These are phyloP conservation scores for Phytophthora fragariae DNA, from an alignment of 352 stramenopile genomes.

Conservation along the genomic window DNA sequence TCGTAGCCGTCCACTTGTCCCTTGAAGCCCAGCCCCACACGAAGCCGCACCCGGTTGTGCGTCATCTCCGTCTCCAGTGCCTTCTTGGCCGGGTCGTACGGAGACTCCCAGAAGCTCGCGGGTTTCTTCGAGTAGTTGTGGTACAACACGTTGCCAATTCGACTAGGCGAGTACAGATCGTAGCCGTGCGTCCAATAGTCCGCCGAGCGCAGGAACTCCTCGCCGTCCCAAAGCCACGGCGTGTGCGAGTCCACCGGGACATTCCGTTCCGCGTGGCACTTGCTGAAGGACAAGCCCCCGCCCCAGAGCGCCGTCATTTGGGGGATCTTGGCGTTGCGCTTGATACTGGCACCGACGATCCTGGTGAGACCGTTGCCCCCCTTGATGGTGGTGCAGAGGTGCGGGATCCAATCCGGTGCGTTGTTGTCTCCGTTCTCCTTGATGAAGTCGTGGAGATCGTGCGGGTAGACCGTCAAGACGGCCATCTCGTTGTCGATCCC, in stretches of 20 bases:
- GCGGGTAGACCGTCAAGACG: conserved; percentile 74
- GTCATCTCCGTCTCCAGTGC: conserved; percentile 53
- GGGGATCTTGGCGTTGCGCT: conserved; percentile 64
- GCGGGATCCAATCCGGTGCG: conserved; percentile 61
- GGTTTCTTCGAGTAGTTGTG: conserved; percentile 76
- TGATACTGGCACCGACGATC: conserved; percentile 81
- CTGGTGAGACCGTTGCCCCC: conserved; percentile 64
- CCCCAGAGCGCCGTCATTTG: conserved; percentile 74
- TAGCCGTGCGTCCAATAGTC: conserved; percentile 72
- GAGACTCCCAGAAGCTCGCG: conserved; percentile 56
- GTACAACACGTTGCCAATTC: conserved; percentile 59
- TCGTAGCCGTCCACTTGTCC: conserved; percentile 58
- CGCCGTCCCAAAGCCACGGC: conserved; percentile 71
- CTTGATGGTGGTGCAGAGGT: conserved; percentile 75
- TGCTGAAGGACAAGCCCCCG: conserved; percentile 76
- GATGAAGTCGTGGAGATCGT: conserved; percentile 80
- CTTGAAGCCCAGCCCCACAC: conserved; percentile 58
- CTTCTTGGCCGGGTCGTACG: conserved; percentile 46
- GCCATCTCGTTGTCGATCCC: conserved; percentile 80
- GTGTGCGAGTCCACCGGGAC: conserved; percentile 74
- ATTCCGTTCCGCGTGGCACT: conserved; percentile 78
- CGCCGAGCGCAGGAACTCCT: conserved; percentile 64
- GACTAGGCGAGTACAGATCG: conserved; percentile 66
- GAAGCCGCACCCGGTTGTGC: conserved; percentile 58
- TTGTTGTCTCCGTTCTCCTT: conserved; percentile 79